Conservation (phyloP, 2,329 filamentous ascomycete species). For the Fusarium sp. region DNA sequence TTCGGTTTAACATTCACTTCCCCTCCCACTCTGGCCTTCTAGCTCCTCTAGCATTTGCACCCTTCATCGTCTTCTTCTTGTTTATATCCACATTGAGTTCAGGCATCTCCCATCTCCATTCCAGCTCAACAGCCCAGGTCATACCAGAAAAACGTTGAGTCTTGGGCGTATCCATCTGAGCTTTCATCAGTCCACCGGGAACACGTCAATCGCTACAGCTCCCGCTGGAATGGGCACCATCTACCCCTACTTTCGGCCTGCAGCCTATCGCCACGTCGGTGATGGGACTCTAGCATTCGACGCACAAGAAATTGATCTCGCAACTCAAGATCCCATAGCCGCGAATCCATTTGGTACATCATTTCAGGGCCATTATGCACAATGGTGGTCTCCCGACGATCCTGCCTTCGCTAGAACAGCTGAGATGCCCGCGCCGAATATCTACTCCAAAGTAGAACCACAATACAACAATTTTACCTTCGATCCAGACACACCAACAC, state of each 20-base stretch:
- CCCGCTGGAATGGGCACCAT: neutral
- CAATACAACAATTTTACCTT: neutral
- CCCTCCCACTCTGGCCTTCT: no score
- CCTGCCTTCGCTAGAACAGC: neutral
- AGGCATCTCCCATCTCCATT: neutral
- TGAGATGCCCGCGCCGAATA: rapidly evolving
- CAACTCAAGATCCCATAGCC: no score
- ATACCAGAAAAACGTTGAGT: neutral
- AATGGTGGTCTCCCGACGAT: neutral
- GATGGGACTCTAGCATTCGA: neutral
- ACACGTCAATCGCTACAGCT: neutral
- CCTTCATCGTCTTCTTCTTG: neutral
- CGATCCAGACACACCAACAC: rapidly evolving
- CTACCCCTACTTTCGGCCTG: neutral
- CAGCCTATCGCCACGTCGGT: neutral
- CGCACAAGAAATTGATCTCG: neutral
- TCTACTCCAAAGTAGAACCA: neutral
- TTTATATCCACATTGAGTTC: neutral
- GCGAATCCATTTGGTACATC: neutral
- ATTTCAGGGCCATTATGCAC: neutral
- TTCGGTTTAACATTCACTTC: no score
- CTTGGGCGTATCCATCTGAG: neutral
- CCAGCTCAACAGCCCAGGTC: neutral
- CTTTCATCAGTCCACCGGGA: neutral
- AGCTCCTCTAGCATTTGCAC: no score